Percentiles rank a stretch among this genome's conserved stretches.
Evolutionary conservation across 176 grass and related monocot genomes (phyloP).

Genomic region (Musa itinerans): DNA sequence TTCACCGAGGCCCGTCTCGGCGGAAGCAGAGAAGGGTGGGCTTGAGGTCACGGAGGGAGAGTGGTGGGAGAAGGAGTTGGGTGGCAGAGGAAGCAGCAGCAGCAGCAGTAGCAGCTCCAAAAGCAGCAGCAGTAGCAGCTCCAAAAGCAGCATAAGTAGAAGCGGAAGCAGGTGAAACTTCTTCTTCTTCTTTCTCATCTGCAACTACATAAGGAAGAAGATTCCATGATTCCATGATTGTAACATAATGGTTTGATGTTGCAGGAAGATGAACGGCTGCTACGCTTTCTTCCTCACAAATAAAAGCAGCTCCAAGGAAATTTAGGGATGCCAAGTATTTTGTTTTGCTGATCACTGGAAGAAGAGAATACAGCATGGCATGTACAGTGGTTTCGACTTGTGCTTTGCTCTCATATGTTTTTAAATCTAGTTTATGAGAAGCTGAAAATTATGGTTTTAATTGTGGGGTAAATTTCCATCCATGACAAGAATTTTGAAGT

Average conservation of each 20-base stretch:
- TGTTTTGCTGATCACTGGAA: background rate
- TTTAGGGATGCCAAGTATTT: background rate
- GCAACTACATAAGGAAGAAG: background rate
- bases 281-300: background rate
- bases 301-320: slow-evolving; percentile 2
- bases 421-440: background rate
- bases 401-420: background rate
- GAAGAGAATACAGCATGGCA: background rate
- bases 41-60: background rate
- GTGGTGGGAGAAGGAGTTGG: slow-evolving; percentile 57
- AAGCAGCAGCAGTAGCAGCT: background rate
- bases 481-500: no score
- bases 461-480: background rate
- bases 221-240: no score
- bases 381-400: background rate
- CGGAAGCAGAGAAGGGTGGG: background rate
- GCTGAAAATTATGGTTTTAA: background rate
- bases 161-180: slow-evolving; percentile 27
- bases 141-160: background rate
- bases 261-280: slow-evolving; percentile 1
- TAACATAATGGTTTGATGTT: slow-evolving; percentile 1
- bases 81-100: slow-evolving; percentile 20
- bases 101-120: background rate
- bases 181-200: background rate
- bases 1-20: slow-evolving; percentile 28